phyloP scores from a whole-genome alignment of 176 grass and related monocot species.

The Otatea glauca region DNA sequence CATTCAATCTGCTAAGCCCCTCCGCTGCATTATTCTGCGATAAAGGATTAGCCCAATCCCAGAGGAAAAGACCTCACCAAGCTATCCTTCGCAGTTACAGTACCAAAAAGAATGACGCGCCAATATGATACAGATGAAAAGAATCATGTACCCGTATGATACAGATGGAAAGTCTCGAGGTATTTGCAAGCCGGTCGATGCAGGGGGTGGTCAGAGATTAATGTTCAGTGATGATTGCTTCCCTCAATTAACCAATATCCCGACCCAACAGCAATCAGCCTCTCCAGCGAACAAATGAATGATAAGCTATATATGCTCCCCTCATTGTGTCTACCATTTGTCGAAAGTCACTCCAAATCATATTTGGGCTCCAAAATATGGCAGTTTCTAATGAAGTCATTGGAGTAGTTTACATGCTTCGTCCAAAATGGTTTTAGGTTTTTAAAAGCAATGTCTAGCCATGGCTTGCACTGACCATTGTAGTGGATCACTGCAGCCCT shows the following conservation, averaged over 20 bases:
- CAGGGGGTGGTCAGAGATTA: slow-evolving; percentile 41
- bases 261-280: slow-evolving; percentile 32
- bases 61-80: slow-evolving; percentile 36
- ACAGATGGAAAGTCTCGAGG: slow-evolving; percentile 52
- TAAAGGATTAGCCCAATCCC: slow-evolving; percentile 38
- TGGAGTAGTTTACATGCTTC: slow-evolving; percentile 83
- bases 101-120: slow-evolving; percentile 58
- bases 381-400: slow-evolving; percentile 80
- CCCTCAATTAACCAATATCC: slow-evolving; percentile 40
- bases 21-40: slow-evolving; percentile 40
- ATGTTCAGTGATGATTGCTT: slow-evolving; percentile 37
- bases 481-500: slow-evolving; percentile 83
- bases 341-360: slow-evolving; percentile 38
- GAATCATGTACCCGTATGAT: slow-evolving; percentile 63
- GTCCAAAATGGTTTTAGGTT: slow-evolving; percentile 86
- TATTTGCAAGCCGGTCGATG: slow-evolving; percentile 38
- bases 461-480: slow-evolving; percentile 93
- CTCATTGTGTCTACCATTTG: slow-evolving; percentile 33
- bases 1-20: slow-evolving; percentile 27
- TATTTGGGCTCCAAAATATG: slow-evolving; percentile 76
- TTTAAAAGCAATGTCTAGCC: slow-evolving; percentile 89
- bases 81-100: slow-evolving; percentile 41
- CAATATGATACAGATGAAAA: slow-evolving; percentile 71
- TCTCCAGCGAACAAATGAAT: slow-evolving; percentile 44
- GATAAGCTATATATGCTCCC: background rate